phyloP scores from a whole-genome alignment of 2,329 filamentous ascomycete genomes.

The Nigrospora sphaerica region DNA sequence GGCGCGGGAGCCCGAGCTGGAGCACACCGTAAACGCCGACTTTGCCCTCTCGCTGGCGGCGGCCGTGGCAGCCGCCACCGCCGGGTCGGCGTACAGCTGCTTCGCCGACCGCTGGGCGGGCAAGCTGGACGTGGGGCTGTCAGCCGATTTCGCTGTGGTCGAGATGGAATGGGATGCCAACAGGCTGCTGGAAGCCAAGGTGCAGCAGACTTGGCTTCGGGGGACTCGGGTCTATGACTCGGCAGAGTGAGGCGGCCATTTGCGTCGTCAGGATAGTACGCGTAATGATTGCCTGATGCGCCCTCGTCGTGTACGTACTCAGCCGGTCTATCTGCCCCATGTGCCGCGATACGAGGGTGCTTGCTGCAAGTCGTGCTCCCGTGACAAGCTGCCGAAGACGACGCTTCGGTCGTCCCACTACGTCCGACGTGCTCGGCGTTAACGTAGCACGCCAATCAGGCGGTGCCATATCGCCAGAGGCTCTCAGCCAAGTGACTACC shows the following conservation, averaged over 20 bases:
- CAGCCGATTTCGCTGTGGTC: constrained; percentile 39
- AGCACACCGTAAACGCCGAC: constrained; percentile 29
- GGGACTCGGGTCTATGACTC: constrained; percentile 27
- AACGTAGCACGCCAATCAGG: no score
- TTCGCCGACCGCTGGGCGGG: constrained; percentile 35
- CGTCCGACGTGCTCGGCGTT: no score
- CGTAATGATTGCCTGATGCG: no score
- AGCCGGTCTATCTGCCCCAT: no score
- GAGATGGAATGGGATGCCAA: constrained; percentile 32
- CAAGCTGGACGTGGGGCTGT: constrained; percentile 32
- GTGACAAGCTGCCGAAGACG: no score
- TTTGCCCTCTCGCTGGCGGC: constrained; percentile 32
- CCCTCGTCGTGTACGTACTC: no score
- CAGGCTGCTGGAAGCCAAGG: constrained; percentile 28
- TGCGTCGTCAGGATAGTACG: no score
- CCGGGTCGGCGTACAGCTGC: constrained; percentile 34
- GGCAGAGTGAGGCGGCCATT: background rate
- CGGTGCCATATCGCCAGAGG: no score
- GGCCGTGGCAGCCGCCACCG: constrained; percentile 32
- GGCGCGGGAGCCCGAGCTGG: constrained; percentile 29
- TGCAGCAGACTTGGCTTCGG: constrained; percentile 34
- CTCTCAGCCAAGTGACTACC: no score
- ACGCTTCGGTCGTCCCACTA: no score
- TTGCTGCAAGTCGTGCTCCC: no score
- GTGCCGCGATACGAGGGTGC: no score